Evolutionary conservation across 768 basidiomycete species (phyloP).

Genomic region (Asterophora lycoperdoides): DNA sequence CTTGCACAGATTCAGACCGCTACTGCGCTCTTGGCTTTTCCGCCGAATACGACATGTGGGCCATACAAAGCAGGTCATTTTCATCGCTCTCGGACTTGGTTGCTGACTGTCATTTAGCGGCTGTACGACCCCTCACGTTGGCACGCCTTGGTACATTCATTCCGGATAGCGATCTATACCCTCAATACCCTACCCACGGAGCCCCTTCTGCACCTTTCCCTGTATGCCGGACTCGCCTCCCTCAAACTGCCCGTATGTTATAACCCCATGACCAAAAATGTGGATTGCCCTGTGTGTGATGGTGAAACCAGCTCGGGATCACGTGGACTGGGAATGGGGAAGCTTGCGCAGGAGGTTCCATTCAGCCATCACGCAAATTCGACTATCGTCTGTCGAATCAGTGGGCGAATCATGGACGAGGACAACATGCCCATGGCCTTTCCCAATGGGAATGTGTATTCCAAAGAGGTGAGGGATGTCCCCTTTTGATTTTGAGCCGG

Average conservation of each 20-base stretch:
- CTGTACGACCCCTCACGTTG: conserved; percentile 82
- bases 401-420: conserved; percentile 92
- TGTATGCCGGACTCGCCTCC: conserved; percentile 89
- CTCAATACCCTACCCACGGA: conserved; percentile 86
- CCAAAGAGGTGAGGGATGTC: conserved; percentile 64
- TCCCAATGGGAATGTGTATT: conserved; percentile 89
- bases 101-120: conserved; percentile 42
- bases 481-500: neutral
- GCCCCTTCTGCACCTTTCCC: conserved; percentile 79
- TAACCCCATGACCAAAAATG: conserved; percentile 55
- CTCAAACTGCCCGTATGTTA: conserved; percentile 88
- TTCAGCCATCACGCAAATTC: conserved; percentile 93
- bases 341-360: conserved; percentile 82
- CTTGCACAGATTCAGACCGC: conserved; percentile 72
- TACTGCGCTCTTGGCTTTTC: conserved; percentile 71
- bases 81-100: neutral
- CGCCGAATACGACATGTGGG: conserved; percentile 63
- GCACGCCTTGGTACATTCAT: conserved; percentile 66
- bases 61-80: conserved; percentile 66
- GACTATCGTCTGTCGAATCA: conserved; percentile 89
- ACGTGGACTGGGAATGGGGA: conserved; percentile 53
- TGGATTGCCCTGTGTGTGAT: conserved; percentile 92
- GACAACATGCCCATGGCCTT: conserved; percentile 92
- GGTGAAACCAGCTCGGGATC: conserved; percentile 35
- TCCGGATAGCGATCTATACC: conserved; percentile 82